Evolutionary conservation across 345 rosid species (phyloP).

Genomic region (Heritiera littoralis): DNA sequence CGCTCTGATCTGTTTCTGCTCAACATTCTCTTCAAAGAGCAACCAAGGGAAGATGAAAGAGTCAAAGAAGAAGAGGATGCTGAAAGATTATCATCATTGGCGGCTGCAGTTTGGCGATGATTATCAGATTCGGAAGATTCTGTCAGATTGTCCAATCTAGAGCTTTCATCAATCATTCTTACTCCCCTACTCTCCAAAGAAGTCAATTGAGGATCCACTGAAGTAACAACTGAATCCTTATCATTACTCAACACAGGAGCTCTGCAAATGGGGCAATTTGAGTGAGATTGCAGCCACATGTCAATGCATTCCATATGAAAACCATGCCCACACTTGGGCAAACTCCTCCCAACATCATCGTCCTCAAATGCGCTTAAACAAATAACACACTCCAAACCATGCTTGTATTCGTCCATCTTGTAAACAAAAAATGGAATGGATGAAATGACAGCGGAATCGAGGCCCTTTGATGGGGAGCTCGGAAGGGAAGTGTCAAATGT

Average conservation of each 20-base stretch:
- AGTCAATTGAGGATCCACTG: constrained; percentile 19
- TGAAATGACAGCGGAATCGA: constrained; percentile 57
- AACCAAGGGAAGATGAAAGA: constrained; percentile 30
- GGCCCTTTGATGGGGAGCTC: constrained; percentile 46
- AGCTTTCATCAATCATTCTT: constrained; percentile 20
- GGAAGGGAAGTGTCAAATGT: constrained; percentile 21
- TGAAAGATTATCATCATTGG: constrained; percentile 16
- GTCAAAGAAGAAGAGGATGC: constrained; percentile 36
- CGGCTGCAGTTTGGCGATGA: constrained; percentile 25
- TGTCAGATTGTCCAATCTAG: constrained; percentile 33
- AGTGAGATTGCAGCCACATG: constrained; percentile 76
- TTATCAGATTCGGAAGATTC: constrained; percentile 24
- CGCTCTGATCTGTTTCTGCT: constrained; percentile 62
- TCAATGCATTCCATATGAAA: constrained; percentile 85
- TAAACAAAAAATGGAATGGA: constrained; percentile 69
- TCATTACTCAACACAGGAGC: constrained; percentile 36
- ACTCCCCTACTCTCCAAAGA: constrained; percentile 23
- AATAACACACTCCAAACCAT: constrained; percentile 62
- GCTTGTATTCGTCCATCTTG: constrained; percentile 25
- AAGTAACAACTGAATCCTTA: neutral
- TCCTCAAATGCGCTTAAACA: constrained; percentile 70
- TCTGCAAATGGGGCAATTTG: constrained; percentile 76
- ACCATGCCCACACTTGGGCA: constrained; percentile 64
- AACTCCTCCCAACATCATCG: constrained; percentile 55
- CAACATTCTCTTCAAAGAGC: constrained; percentile 68